Evolutionary conservation across 768 basidiomycete genomes (phyloP).

Genomic region (Psilocybe cubensis): DNA sequence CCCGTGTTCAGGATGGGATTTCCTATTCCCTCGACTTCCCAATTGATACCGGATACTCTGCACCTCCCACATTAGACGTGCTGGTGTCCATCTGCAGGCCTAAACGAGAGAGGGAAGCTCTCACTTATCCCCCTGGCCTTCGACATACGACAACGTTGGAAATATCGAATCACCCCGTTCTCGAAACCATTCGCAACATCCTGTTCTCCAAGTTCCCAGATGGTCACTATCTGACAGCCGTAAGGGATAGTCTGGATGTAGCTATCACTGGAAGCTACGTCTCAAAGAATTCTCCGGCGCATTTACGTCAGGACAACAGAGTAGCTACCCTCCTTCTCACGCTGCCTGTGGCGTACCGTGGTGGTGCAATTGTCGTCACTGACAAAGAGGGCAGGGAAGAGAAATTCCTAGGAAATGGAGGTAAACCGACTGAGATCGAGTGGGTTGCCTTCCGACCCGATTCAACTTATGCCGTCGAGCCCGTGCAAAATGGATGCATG

Average conservation of each 20-base stretch:
- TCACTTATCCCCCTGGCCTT: conserved; percentile 74
- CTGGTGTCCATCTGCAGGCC: conserved; percentile 76
- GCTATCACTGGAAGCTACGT: conserved; percentile 62
- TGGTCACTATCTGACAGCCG: conserved; percentile 70
- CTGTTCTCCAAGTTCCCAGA: conserved; percentile 71
- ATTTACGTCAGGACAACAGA: conserved; percentile 63
- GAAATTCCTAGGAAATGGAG: conserved; percentile 61
- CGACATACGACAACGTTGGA: conserved; percentile 81
- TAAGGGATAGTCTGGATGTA: conserved; percentile 73
- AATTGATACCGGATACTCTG: conserved; percentile 73
- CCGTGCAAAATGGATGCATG: conserved; percentile 70
- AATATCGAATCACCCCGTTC: conserved; percentile 79
- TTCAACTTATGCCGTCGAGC: conserved; percentile 76
- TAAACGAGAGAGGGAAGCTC: conserved; percentile 64
- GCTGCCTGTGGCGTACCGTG: conserved; percentile 74
- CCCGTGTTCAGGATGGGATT: conserved; percentile 73
- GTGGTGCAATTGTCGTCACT: conserved; percentile 65
- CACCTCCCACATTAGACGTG: conserved; percentile 78
- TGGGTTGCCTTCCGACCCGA: conserved; percentile 82
- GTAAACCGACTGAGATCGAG: conserved; percentile 69
- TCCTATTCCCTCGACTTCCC: conserved; percentile 84
- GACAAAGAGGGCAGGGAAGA: conserved; percentile 60
- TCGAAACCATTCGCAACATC: conserved; percentile 71
- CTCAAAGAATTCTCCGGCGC: conserved; percentile 50
- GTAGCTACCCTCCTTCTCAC: conserved; percentile 76